Conservation (phyloP, 2,329 filamentous ascomycete genomes). For the Emergomyces pasteurianus region DNA sequence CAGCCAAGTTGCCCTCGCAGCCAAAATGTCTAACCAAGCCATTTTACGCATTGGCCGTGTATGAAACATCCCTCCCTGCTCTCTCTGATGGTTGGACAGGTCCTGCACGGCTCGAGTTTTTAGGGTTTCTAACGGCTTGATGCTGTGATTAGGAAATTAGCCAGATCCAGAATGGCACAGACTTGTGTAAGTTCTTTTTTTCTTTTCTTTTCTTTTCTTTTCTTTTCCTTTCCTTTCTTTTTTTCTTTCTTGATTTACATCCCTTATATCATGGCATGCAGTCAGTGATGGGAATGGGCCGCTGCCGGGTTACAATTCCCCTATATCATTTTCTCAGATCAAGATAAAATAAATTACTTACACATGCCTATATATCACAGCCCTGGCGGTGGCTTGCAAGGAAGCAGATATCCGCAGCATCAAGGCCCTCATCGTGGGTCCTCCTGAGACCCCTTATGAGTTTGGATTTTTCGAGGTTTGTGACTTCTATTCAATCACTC, state of each 20-base stretch:
- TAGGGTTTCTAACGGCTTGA: constrained; percentile 9
- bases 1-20: neutral
- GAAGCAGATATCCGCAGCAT: constrained; percentile 84
- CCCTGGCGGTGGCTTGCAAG: constrained; percentile 73
- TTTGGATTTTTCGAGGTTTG: constrained; percentile 91
- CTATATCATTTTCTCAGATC: neutral
- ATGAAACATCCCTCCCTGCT: constrained; percentile 19
- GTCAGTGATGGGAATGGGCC: neutral
- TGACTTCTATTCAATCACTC: constrained; percentile 11
- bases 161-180: constrained; percentile 69
- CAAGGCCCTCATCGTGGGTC: constrained; percentile 77
- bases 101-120: neutral
- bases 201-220: neutral
- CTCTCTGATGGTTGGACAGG: neutral
- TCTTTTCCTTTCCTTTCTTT: constrained; percentile 8
- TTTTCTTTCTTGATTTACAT: neutral
- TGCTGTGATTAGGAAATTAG: constrained; percentile 55
- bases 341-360: constrained; percentile 10
- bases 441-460: constrained; percentile 89
- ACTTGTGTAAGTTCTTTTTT: constrained; percentile 55
- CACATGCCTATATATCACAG: constrained; percentile 32
- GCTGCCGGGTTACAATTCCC: neutral
- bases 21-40: constrained; percentile 66
- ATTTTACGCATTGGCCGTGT: constrained; percentile 81
- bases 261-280: neutral